Base-by-base conservation (phyloP, 371 early-diverging fungal genomes). In the Nosema muscidifuracis region DNA sequence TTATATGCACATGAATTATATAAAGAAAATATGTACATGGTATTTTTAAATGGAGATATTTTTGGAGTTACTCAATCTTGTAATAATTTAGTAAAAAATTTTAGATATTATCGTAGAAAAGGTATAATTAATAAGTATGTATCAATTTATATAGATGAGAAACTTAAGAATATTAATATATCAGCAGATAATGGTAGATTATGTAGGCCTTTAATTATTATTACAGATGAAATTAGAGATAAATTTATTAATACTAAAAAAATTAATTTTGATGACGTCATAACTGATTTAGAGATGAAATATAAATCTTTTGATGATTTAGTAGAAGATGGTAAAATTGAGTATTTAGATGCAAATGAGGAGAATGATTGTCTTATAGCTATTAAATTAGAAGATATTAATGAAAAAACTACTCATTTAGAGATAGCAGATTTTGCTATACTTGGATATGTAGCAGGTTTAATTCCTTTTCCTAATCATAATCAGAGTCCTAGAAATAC, bases 401-500 rank as follows among this genome's bases (percentile, higher is more conserved):
- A 56, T 9, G 81, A 82, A 62, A 65, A 77, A 2, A 91, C 91
- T 12, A 94, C 95, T 15, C 99, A 99, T 84, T 82, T 95, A 26
- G 99, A 99, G 85, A 95, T 99, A 67, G 92, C 94, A 51, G 95
- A 97, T 24, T 94, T 91, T 76, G 92, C 93, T 31, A 87, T 98
- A 38, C 86, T 95, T 55, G 97, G 98, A 67, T 92, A 93, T 53
- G 93, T 94, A 6, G 97, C 98, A 10, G 94, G 95, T 1, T 84
- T 97, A 43, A 95, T 99, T 87, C 99, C 99, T 47, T 98, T 92
- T 84, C 98, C 98, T 33, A 93, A 99, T 85, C 98, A 98, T 85
- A 98, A 99, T 85, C 98, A 98, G 84, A 91, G 92, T 63, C 97
- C 98, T 33, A 90, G 98, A 85, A 98, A 97, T 85, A 98, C 97